Base-by-base conservation (phyloP, 1,284 basidiomycete species). In the Rhodofomes roseus region DNA sequence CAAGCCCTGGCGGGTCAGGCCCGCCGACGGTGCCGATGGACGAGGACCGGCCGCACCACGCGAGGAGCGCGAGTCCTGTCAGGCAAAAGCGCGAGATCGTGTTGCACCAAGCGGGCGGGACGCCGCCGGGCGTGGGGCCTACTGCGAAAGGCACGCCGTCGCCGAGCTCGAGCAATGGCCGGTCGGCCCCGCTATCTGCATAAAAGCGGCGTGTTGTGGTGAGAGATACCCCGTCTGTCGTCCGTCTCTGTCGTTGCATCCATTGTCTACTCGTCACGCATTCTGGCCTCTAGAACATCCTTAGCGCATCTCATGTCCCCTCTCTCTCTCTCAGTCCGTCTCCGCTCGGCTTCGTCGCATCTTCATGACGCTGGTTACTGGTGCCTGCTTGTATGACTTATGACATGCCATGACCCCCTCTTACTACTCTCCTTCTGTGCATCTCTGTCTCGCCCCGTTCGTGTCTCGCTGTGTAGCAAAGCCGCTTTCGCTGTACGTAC, bases 1-100 rank as follows among this genome's bases (percentile, higher is more conserved):
- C 84, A 40, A 73, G 87, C 84, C 22, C 67, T 79, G 4, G 39
- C 73, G 87, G 22, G 82, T 84, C n/a, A 81, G 84, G 20, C 22
- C 67, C 79, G 2, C 81, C 81, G 25, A 79, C 79, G 18, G 79
- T 79, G n/a, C 78, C 81, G 63, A 82, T 83, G 78, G 78, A 55
- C 31, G 68, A 73, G 40, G 74, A 83, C 59, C 66, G 67, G 52
- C 63, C 64, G 60, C 66, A 68, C 50, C 69, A 52, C 50, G 50
- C 71, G 53, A 66, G 70, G 43, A 73, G 72, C 51, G 65, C 65
- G 31, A 72, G 73, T 63, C 71, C 71, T 23, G 78, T 81, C 27
- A 79, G 63, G 74, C 79, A 57, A 81, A 84, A 74, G 70, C 81
- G 68, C 74, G 77, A 60, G 83, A 83, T 68, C 54, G 78, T 81